Percentiles rank a stretch among this genome's conserved stretches.
phyloP scores from a whole-genome alignment of 1,284 basidiomycete genomes.

The Hymenochaete sp. region DNA sequence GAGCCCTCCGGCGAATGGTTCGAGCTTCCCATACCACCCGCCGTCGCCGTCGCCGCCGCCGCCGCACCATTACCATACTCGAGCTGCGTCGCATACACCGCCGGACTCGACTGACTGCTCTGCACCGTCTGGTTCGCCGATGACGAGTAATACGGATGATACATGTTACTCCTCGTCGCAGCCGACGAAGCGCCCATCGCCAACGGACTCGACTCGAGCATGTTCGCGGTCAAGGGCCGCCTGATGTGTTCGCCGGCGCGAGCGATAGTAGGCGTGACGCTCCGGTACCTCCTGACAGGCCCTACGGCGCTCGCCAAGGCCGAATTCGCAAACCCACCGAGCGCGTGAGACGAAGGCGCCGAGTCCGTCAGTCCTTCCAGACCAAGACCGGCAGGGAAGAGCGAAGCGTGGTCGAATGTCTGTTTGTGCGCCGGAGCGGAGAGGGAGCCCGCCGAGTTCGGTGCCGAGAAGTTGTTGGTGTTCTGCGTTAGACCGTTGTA shows the following conservation, averaged over 20 bases:
- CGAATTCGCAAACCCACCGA: no score
- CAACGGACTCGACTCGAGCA: slow-evolving; percentile 24
- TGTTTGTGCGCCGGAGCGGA: slow-evolving; percentile 63
- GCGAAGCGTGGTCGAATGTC: slow-evolving; percentile 47
- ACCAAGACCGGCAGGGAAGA: slow-evolving; percentile 39
- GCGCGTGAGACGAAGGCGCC: background rate
- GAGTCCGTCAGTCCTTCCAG: slow-evolving; percentile 10
- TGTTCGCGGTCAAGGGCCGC: slow-evolving; percentile 39
- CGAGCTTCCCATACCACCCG: slow-evolving; percentile 2
- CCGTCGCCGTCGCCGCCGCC: slow-evolving; percentile 7
- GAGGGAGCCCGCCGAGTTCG: slow-evolving; percentile 34
- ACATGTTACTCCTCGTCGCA: slow-evolving; percentile 29
- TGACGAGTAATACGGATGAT: slow-evolving; percentile 41
- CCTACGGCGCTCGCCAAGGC: slow-evolving; percentile 30
- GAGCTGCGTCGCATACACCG: slow-evolving; percentile 40
- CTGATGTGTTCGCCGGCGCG: slow-evolving; percentile 42
- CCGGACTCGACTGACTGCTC: slow-evolving; percentile 57
- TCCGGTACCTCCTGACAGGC: slow-evolving; percentile 58
- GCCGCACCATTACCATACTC: slow-evolving; percentile 21
- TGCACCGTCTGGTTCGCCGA: no score
- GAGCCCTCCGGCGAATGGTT: slow-evolving; percentile 26
- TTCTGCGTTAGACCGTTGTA: slow-evolving; percentile 14
- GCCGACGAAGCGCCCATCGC: slow-evolving; percentile 28
- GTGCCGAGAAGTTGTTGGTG: slow-evolving; percentile 29
- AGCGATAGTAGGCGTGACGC: slow-evolving; percentile 60